Evolutionary conservation across 2,329 filamentous ascomycete genomes (phyloP).

Genomic region (Monilinia vaccinii-corymbosi): DNA sequence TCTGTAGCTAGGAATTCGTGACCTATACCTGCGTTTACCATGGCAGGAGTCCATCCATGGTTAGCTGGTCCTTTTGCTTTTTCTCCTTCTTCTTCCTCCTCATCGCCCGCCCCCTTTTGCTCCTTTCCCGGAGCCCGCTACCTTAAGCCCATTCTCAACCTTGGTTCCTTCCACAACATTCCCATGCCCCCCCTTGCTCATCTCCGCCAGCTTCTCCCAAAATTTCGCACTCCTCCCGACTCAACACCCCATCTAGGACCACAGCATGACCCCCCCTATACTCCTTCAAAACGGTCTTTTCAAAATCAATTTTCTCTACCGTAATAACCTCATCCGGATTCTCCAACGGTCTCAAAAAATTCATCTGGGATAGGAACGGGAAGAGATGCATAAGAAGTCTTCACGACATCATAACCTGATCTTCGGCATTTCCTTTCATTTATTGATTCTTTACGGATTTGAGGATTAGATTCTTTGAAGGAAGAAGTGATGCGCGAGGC

Average conservation of each 20-base stretch:
- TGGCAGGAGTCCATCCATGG: slow-evolving; percentile 1
- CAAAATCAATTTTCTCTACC: slow-evolving; percentile 45
- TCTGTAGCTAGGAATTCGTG: slow-evolving; percentile 47
- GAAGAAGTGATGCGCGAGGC: not conserved
- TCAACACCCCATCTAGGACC: slow-evolving; percentile 41
- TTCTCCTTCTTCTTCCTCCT: not conserved
- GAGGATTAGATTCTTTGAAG: not conserved
- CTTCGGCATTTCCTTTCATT: not conserved
- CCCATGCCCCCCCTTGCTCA: slow-evolving; percentile 4
- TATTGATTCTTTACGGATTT: not conserved
- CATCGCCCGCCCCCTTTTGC: not conserved
- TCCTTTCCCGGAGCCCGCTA: not conserved
- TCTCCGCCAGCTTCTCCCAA: slow-evolving; percentile 1
- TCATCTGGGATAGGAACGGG: slow-evolving; percentile 34
- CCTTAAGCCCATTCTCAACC: not conserved
- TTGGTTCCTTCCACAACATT: not conserved
- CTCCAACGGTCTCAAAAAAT: slow-evolving; percentile 41
- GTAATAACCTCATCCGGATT: slow-evolving; percentile 26
- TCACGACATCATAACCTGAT: slow-evolving; percentile 7
- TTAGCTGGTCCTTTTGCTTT: not conserved
- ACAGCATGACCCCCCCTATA: slow-evolving; percentile 48
- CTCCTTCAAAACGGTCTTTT: slow-evolving; percentile 39
- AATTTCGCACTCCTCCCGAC: not conserved
- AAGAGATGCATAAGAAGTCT: slow-evolving; percentile 30
- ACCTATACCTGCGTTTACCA: slow-evolving; percentile 42